Percentiles rank a stretch among this genome's conserved stretches.
These are phyloP conservation scores for Acanthamoeba triangularis DNA, from an alignment of 208 protist species.

Conservation along the genomic window DNA sequence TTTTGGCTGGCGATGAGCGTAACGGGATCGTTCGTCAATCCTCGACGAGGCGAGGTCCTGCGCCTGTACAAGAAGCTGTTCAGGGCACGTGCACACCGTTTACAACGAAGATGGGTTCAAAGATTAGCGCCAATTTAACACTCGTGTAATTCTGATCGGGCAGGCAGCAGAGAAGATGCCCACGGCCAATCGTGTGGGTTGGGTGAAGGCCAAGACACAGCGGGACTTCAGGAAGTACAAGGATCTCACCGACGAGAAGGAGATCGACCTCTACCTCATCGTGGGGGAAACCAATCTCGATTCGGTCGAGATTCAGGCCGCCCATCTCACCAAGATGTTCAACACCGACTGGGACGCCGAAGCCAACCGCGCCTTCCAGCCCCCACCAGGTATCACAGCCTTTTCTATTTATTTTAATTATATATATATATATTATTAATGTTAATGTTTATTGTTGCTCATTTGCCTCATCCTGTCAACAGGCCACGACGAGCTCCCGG, in stretches of 20 bases:
- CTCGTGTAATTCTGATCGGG: neutral
- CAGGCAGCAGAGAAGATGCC: conserved; percentile 69
- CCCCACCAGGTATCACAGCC: neutral
- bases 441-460: neutral
- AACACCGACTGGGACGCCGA: conserved; percentile 72
- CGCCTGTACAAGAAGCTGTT: conserved; percentile 63
- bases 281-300: conserved; percentile 66
- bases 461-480: too few species aligned
- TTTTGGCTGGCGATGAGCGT: neutral
- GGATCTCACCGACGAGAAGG: conserved; percentile 63
- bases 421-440: neutral
- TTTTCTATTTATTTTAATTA: neutral
- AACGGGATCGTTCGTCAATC: neutral
- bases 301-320: conserved; percentile 39
- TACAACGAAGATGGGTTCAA: neutral
- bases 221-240: conserved; percentile 39
- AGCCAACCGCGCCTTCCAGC: conserved; percentile 21
- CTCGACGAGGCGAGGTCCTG: conserved; percentile 9
- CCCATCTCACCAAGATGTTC: conserved; percentile 56
- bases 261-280: conserved; percentile 5
- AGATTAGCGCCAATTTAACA: neutral
- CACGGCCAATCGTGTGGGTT: neutral
- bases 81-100: neutral
- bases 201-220: conserved; percentile 59
- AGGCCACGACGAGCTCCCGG: neutral